Conservation (phyloP, 140 eudicot genomes). For the Flaveria floridana region DNA sequence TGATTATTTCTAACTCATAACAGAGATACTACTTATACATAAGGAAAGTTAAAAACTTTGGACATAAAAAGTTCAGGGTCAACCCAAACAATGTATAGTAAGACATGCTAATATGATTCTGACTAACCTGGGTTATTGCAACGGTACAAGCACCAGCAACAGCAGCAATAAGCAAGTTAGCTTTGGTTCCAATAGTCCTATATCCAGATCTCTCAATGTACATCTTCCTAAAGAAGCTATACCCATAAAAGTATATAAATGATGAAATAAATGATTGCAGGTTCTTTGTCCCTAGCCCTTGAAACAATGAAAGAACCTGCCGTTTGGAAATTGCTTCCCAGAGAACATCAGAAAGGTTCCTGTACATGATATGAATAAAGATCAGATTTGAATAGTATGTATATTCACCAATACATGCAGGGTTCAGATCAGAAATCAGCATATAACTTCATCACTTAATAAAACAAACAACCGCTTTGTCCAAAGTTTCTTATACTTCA, state of each 20-base stretch:
- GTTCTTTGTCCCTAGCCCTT: slow-evolving; percentile 91
- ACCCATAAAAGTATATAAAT: slow-evolving; percentile 85
- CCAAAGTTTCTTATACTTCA: background rate
- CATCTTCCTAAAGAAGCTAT: slow-evolving; percentile 82
- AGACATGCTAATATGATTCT: slow-evolving; percentile 7
- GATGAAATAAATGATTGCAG: slow-evolving; percentile 77
- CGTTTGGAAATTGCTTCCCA: slow-evolving; percentile 81
- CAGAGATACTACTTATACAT: background rate
- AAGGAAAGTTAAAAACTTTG: background rate
- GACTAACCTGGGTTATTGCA: slow-evolving; percentile 69
- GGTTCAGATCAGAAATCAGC: background rate
- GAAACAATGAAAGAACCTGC: slow-evolving; percentile 82
- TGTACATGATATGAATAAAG: slow-evolving; percentile 26
- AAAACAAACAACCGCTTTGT: background rate
- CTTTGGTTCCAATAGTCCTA: slow-evolving; percentile 72
- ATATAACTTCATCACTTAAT: slow-evolving; percentile 1
- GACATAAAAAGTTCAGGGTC: background rate
- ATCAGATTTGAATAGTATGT: no score
- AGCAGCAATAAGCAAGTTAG: slow-evolving; percentile 85
- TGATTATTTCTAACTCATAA: background rate
- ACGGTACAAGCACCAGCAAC: slow-evolving; percentile 93
- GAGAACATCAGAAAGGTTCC: slow-evolving; percentile 82
- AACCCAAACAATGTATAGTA: background rate
- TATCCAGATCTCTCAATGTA: slow-evolving; percentile 63
- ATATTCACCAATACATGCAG: no score